These are phyloP conservation scores for Colletotrichum sp. DNA, from an alignment of 2,329 filamentous ascomycete species.

Conservation along the genomic window DNA sequence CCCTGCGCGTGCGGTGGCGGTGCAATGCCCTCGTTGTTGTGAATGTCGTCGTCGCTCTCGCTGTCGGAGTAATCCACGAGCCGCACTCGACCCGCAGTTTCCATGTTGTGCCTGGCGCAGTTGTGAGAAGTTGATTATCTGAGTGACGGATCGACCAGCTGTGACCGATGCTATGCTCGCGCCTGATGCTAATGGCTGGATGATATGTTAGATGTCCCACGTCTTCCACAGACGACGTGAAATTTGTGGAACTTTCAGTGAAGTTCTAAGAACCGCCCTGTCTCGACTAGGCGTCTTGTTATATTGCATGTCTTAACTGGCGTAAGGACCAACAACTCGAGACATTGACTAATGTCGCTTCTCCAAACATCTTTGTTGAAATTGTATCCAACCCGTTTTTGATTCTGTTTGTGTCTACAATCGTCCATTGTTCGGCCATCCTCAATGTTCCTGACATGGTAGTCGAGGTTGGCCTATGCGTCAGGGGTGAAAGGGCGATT, in stretches of 20 bases:
- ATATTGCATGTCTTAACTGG: not conserved
- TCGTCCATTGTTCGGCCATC: not conserved
- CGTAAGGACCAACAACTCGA: not conserved
- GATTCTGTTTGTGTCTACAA: not conserved
- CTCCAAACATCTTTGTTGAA: not conserved
- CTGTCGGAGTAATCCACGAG: not conserved
- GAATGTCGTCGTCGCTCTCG: not conserved
- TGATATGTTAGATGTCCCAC: not conserved
- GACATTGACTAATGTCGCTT: not conserved
- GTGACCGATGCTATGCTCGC: not conserved
- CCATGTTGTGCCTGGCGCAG: not conserved
- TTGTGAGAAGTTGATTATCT: not conserved
- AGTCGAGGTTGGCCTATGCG: not conserved
- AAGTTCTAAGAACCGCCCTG: not conserved
- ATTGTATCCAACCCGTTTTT: not conserved
- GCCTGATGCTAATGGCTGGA: not conserved
- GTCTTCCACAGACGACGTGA: not conserved
- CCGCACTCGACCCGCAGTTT: rapidly evolving
- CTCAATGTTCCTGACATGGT: not conserved
- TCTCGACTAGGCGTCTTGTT: not conserved
- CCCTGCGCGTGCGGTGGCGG: not conserved
- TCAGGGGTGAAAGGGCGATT: not conserved
- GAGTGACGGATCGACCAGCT: not conserved
- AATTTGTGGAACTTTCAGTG: not conserved
- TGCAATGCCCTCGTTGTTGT: not conserved